Percentiles rank a stretch among this genome's conserved stretches.
Evolutionary conservation across 805 yeast species (phyloP).

Genomic region (Metschnikowia orientalis): DNA sequence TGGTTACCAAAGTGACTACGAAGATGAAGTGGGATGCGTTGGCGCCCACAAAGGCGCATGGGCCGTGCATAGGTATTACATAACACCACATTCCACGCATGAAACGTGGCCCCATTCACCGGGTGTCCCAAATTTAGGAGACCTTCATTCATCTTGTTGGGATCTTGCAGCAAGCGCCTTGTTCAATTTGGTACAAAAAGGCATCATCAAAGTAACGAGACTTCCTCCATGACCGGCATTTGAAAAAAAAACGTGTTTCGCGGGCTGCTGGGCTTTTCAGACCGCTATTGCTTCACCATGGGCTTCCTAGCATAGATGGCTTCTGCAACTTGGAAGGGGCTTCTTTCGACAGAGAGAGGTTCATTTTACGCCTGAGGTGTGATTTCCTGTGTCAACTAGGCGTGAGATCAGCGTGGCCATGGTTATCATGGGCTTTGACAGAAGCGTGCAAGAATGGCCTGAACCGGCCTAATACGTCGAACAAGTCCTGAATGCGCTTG

Average conservation of each 20-base stretch:
- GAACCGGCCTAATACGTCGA: constrained; percentile 54
- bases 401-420: constrained; percentile 57
- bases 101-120: too few relatives aligned
- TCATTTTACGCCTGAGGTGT: constrained; percentile 66
- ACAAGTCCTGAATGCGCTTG: constrained; percentile 76
- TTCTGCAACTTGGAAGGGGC: constrained; percentile 73
- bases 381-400: constrained; percentile 78
- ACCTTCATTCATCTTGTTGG: constrained; percentile 86
- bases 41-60: too few relatives aligned
- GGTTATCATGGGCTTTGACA: constrained; percentile 61
- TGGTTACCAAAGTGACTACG: too few relatives aligned
- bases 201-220: too few relatives aligned
- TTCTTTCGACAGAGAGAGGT: constrained; percentile 61
- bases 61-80: too few relatives aligned
- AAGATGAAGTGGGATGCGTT: too few relatives aligned
- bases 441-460: constrained; percentile 65
- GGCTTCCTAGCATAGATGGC: constrained; percentile 69
- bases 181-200: constrained; percentile 65
- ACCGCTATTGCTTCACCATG: constrained; percentile 78
- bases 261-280: constrained; percentile 73
- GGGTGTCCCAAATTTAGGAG: constrained; percentile 84
- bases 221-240: constrained; percentile 54
- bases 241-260: constrained; percentile 59
- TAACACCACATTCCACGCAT: constrained; percentile 48
- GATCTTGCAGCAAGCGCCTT: constrained; percentile 69